Base-by-base conservation (phyloP, 2,329 filamentous ascomycete species). In the Aspergillus sp. region DNA sequence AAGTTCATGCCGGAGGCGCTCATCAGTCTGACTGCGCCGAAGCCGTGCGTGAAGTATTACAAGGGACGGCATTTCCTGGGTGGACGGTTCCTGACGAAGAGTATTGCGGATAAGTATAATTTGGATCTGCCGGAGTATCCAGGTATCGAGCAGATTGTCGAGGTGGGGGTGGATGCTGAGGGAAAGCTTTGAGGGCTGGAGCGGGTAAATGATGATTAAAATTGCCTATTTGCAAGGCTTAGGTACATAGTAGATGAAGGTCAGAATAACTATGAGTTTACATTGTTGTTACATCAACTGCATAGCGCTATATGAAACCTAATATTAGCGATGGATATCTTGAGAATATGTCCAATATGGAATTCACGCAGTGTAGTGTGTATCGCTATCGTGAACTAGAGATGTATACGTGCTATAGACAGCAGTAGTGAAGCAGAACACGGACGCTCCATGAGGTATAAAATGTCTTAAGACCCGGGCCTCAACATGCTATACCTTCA, bases 1-100 rank as follows among this genome's bases (percentile, higher is more conserved):
- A 87, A 83, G 4, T 98, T 96, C 72, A 88, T 91, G 79, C 95
- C 95, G 65, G 81, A 84, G 36, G 88, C 89, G 19, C 80, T 99
- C 60, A 88, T 99, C 67, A 96, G 91, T 73, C 80, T 99, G 71
- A 97, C 94, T 51, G 95, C 95, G 9, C 92, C 95, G 3, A 99
- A 99, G 79, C 94, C 94, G 6, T 80, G 97, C 62, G 90, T 92
- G 6, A 90, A 89, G 75, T 87, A 87, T 74, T 99, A 97, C 76
- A 87, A 82, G 64, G 95, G 94, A 0, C 86, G 91, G 50, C 95
- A 99, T 80, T 99, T 98, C 72, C 77, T 99, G 58, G 95, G 95
- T 7, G 95, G 95, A 57, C 83, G 91, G 85, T 99, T 99, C 71
- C 84, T 99, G 71, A 87, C 90, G 19, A 86, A 87, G 56, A 82